A percentile compares a stretch with the other conserved stretches of the same genome.
phyloP scores from a whole-genome alignment of 2,329 filamentous ascomycete species.

The Fusarium sp. region DNA sequence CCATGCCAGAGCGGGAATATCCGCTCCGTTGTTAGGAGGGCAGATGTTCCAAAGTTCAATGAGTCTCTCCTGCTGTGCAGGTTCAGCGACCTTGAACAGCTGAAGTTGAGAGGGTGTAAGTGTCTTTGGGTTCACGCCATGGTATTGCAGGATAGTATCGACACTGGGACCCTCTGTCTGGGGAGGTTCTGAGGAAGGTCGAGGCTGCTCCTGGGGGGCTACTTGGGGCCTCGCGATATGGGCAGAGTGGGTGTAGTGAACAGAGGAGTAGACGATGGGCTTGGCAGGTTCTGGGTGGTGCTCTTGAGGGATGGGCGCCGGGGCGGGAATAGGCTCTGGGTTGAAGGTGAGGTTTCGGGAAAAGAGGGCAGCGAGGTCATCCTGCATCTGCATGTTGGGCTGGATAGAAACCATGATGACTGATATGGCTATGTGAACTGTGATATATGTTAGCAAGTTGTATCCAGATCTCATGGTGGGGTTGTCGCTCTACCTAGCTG shows the following conservation, averaged over 20 bases:
- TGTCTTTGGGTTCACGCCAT: slow-evolving; percentile 76
- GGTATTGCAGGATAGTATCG: slow-evolving; percentile 69
- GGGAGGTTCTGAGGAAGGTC: slow-evolving; percentile 64
- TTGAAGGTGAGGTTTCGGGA: slow-evolving; percentile 78
- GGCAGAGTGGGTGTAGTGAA: slow-evolving; percentile 86
- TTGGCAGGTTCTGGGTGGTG: slow-evolving; percentile 50
- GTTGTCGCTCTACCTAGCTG: slow-evolving; percentile 26
- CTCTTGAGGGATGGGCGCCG: slow-evolving; percentile 36
- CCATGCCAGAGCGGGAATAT: slow-evolving; percentile 66
- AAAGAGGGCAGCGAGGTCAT: slow-evolving; percentile 86
- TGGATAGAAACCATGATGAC: slow-evolving; percentile 55
- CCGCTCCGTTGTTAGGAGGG: slow-evolving; percentile 71
- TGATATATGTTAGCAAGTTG: slow-evolving; percentile 22
- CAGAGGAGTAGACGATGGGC: slow-evolving; percentile 77
- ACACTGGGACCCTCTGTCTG: slow-evolving; percentile 62
- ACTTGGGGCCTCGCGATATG: slow-evolving; percentile 62
- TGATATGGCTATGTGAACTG: slow-evolving; percentile 7
- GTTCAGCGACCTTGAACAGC: slow-evolving; percentile 81
- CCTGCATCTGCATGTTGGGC: slow-evolving; percentile 73
- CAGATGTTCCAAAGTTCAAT: slow-evolving; percentile 89
- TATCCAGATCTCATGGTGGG: background rate
- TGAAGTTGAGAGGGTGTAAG: slow-evolving; percentile 81
- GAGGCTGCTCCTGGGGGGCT: slow-evolving; percentile 53
- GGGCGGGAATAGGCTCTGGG: slow-evolving; percentile 47
- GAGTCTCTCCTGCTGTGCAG: slow-evolving; percentile 78